phyloP scores from a whole-genome alignment of 1,284 basidiomycete species.

The Xerocomus nothofagi region DNA sequence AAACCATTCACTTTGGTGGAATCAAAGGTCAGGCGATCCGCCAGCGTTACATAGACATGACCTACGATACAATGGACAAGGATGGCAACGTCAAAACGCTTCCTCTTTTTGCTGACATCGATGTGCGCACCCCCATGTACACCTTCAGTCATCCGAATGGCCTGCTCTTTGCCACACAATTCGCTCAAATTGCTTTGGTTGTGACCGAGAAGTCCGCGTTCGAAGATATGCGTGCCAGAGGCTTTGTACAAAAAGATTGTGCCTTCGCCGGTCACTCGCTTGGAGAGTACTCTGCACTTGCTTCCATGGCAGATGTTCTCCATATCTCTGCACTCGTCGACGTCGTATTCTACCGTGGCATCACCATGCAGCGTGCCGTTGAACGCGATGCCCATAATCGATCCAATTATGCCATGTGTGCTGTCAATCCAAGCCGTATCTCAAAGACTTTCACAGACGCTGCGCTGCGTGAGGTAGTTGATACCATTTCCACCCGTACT shows the following conservation, averaged over 20 bases:
- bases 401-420: conserved; percentile 98
- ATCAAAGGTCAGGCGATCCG: conserved; percentile 98
- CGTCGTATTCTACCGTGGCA: conserved; percentile 98
- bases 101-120: conserved; percentile 91
- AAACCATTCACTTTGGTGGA: conserved; percentile 99
- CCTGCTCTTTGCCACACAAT: conserved; percentile 95
- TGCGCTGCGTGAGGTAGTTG: conserved; percentile 93
- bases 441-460: conserved; percentile 92
- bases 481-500: conserved; percentile 78
- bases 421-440: conserved; percentile 95
- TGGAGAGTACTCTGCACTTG: conserved; percentile 97
- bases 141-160: conserved; percentile 97
- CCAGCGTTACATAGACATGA: conserved; percentile 99
- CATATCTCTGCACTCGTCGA: conserved; percentile 96
- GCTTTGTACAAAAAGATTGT: conserved; percentile 89
- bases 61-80: conserved; percentile 95
- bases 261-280: conserved; percentile 97
- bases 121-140: conserved; percentile 90
- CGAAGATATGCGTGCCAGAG: conserved; percentile 96
- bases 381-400: conserved; percentile 91
- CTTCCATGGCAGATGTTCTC: conserved; percentile 94
- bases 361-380: conserved; percentile 98
- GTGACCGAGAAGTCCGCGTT: conserved; percentile 98
- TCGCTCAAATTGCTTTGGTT: conserved; percentile 97
- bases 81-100: conserved; percentile 93